Evolutionary conservation across 306 rosid species (phyloP), one percentile per base, ranked within the genome.

Genomic region (Trifolium dubium): DNA sequence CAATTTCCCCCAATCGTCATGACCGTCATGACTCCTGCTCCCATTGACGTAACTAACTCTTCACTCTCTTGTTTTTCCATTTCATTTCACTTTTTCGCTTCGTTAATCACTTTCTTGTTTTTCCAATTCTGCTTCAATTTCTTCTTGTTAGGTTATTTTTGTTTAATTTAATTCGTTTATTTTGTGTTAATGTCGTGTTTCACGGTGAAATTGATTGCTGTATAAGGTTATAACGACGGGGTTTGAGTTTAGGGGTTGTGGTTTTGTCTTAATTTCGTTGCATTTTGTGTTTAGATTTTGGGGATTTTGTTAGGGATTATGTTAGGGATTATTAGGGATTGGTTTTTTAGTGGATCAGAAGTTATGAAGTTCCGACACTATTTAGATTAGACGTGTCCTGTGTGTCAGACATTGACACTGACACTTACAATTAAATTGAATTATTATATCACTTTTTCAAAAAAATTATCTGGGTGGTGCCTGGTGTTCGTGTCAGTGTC

Each of bases 11-110:
- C 40, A 80, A 83, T 70, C 78, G 53, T 82, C 89, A 87, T 85
- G 90, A 89, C 95, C 39, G 87, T 89, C 47, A 71, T 85, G 87
- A 83, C 92, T 68, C 95, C 95, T 68, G 87, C 87, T 75, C 90
- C 97, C 81, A 77, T 92, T 82, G 96, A 92, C 72, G 97, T 92
- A 81, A 67, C 89, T 62, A 41, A 60, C 66, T 60, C 43, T 37
- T 68, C 56, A 49, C 84, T 60, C 67, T 74, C n/a, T n/a, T n/a
- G n/a, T n/a, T n/a, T n/a, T 69, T 74, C 64, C n/a, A 4, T 63
- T 34, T 40, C 10, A 28, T 69, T 67, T 59, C 39, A 11, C 32
- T 32, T 28, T 28, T 40, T 23, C 55, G 31, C 9, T 23, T 55
- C 61, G 61, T 9, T 55, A 68, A 56, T 85, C 32, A 62, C 79